phyloP scores from a whole-genome alignment of 192 early-diverging fungal genomes.

The Gaertneriomyces semiglobifer region DNA sequence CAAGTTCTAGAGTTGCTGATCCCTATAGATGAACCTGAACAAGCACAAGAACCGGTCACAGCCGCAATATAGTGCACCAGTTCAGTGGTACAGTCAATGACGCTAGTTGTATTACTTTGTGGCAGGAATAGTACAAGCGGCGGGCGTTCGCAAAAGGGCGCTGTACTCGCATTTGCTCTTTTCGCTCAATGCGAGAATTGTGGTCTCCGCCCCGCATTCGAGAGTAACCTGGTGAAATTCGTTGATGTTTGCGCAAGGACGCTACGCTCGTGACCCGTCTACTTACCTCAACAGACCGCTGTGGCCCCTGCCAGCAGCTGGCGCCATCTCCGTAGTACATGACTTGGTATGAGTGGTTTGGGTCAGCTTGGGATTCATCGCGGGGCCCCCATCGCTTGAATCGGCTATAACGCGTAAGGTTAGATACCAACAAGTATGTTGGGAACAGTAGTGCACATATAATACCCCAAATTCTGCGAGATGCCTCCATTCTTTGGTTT shows the following conservation, averaged over 20 bases:
- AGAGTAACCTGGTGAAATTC: conserved; percentile 42
- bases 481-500: conserved; percentile 58
- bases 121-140: conserved; percentile 58
- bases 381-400: conserved; percentile 45
- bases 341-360: conserved; percentile 41
- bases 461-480: conserved; percentile 56
- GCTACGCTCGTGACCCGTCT: neutral
- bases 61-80: too few species aligned
- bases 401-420: conserved; percentile 20
- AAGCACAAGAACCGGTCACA: too few species aligned
- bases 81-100: too few species aligned
- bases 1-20: neutral
- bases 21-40: too few species aligned
- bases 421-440: conserved; percentile 10
- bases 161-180: conserved; percentile 93
- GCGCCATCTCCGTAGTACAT: conserved; percentile 73
- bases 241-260: neutral
- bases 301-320: conserved; percentile 94
- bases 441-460: conserved; percentile 40
- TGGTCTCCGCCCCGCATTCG: conserved; percentile 71
- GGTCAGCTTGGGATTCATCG: conserved; percentile 30
- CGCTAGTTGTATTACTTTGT: too few species aligned
- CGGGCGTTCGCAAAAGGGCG: conserved; percentile 71
- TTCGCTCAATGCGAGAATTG: conserved; percentile 72
- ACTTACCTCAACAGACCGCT: conserved; percentile 66